Conservation (phyloP, 2,329 filamentous ascomycete species). For the Monosporascus cannonballus region DNA sequence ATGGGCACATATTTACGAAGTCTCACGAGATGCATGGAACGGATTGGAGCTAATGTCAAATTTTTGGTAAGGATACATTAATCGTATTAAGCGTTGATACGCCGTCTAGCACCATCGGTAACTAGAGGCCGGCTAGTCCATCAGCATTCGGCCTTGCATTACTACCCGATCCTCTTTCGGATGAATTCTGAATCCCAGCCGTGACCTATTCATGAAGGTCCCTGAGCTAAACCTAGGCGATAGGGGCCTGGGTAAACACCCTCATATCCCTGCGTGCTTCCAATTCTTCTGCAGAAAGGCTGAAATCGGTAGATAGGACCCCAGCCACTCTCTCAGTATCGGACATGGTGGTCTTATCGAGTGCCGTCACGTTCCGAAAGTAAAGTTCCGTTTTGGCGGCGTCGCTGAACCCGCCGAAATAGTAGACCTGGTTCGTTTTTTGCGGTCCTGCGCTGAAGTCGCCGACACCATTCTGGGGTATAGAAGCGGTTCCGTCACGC, state of each 20-base stretch:
- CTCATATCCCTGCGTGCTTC: neutral
- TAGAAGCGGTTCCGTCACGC: constrained; percentile 51
- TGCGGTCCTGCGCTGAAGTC: constrained; percentile 45
- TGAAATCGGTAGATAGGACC: neutral
- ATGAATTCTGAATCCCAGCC: neutral
- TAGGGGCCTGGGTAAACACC: neutral
- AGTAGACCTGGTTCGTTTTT: constrained; percentile 49
- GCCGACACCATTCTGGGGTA: constrained; percentile 37
- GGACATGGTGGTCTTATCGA: constrained; percentile 9
- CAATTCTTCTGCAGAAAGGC: neutral
- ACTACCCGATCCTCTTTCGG: too few species aligned
- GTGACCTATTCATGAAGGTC: neutral
- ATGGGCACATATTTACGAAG: too few species aligned
- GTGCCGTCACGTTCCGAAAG: constrained; percentile 40
- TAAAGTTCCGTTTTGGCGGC: constrained; percentile 42
- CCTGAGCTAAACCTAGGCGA: neutral
- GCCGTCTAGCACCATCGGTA: neutral
- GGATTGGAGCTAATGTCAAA: too few species aligned
- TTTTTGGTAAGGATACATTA: neutral
- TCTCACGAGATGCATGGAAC: too few species aligned
- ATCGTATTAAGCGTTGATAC: neutral
- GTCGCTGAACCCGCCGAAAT: constrained; percentile 39
- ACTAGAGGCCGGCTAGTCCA: neutral
- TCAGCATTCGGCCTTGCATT: too few species aligned
- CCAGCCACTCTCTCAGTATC: constrained; percentile 10